These are phyloP conservation scores for Rugosomyces carneus DNA, from an alignment of 1,284 basidiomycete species.

Conservation along the genomic window DNA sequence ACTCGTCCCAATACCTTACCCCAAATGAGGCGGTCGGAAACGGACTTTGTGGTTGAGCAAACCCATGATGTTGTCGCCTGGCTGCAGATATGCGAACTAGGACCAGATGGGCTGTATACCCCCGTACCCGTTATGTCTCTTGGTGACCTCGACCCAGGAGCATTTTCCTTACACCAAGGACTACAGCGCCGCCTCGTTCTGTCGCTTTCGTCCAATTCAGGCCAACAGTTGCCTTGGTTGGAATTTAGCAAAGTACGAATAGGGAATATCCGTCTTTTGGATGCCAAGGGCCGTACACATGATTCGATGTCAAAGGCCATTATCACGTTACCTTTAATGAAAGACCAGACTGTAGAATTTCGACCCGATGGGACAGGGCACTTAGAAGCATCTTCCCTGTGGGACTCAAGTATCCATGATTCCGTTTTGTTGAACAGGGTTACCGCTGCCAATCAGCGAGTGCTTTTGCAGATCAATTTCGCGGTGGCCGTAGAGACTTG, in stretches of 20 bases:
- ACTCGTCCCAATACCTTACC: conserved; percentile 40
- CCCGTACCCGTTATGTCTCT: conserved; percentile 81
- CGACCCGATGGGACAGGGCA: conserved; percentile 77
- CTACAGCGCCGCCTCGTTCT: conserved; percentile 82
- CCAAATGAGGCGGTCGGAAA: conserved; percentile 86
- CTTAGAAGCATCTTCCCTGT: conserved; percentile 68
- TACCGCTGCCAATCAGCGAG: conserved; percentile 72
- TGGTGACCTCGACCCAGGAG: conserved; percentile 77
- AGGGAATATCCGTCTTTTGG: conserved; percentile 81
- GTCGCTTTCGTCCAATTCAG: conserved; percentile 82
- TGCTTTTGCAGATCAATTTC: conserved; percentile 76
- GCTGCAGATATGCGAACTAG: conserved; percentile 84
- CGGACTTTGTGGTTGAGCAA: conserved; percentile 86
- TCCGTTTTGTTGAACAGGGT: conserved; percentile 82
- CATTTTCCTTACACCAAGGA: conserved; percentile 89
- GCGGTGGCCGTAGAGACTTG: conserved; percentile 81
- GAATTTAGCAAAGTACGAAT: conserved; percentile 73
- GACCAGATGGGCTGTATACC: conserved; percentile 76
- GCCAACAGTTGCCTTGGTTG: conserved; percentile 83
- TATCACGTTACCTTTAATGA: conserved; percentile 66
- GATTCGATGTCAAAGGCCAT: conserved; percentile 65
- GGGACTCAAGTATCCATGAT: conserved; percentile 94
- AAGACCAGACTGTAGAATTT: conserved; percentile 69
- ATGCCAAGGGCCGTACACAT: conserved; percentile 76
- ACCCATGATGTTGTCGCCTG: conserved; percentile 85